These are phyloP conservation scores for Magnaporthiopsis poae DNA, from an alignment of 2,329 filamentous ascomycete species.

Conservation along the genomic window DNA sequence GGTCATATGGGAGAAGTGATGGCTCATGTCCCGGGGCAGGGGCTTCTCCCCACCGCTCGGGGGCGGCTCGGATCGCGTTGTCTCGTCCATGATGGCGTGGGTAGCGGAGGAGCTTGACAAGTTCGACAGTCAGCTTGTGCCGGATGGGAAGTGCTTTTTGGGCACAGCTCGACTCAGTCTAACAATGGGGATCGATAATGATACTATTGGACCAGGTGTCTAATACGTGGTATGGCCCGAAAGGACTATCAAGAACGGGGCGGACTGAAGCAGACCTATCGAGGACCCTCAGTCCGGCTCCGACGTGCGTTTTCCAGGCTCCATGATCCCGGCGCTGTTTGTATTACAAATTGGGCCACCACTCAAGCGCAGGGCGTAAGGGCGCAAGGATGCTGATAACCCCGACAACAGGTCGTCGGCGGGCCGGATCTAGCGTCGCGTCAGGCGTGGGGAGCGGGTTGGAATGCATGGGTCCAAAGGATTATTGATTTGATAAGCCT, in stretches of 20 bases:
- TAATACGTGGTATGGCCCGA: neutral
- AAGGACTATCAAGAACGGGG: neutral
- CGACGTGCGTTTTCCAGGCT: neutral
- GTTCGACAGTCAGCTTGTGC: neutral
- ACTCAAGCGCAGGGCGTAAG: neutral
- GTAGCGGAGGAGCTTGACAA: too few species aligned
- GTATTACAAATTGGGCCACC: neutral
- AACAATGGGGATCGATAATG: neutral
- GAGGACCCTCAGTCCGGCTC: neutral
- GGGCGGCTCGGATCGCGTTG: neutral
- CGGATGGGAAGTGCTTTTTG: neutral
- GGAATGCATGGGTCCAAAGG: neutral
- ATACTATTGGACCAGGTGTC: neutral
- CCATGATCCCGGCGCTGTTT: neutral
- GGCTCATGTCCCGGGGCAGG: slow-evolving; percentile 62
- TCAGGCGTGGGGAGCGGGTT: neutral
- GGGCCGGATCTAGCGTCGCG: neutral
- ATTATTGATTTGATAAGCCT: neutral
- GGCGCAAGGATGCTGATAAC: neutral
- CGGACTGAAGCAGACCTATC: neutral
- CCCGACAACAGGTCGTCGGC: neutral
- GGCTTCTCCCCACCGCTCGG: slow-evolving; percentile 20
- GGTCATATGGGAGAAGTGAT: slow-evolving; percentile 65
- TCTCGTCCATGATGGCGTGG: slow-evolving; percentile 1
- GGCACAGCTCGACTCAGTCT: slow-evolving; percentile 1